Evolutionary conservation across 2,329 filamentous ascomycete genomes (phyloP), one percentile per base, ranked within the genome.

Genomic region (Fusarium sp.): DNA sequence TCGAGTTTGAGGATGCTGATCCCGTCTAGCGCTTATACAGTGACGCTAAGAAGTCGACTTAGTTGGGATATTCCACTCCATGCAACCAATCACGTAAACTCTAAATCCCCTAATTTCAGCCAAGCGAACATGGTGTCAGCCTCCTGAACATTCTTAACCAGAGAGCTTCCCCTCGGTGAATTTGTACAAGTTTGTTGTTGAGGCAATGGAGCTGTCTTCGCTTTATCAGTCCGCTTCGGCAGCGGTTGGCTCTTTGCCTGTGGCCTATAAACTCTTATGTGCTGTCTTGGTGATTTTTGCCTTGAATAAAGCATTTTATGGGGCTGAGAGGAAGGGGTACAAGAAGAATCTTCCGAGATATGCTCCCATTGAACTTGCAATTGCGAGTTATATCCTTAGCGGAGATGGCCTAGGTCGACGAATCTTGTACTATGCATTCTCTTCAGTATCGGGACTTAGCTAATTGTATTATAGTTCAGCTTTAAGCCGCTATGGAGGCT

Each of bases 401-500:
- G 58, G 65, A 18, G 57, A 74, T 41, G 71, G 68, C 3, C 22
- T 64, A 3, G 41, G 65, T 3, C 68, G 62, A 33, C 65, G 68
- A 36, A 57, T 74, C 33, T 74, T 61, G 68, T 74, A 47, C 52
- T 13, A 5, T 3, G 12, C 7, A 18, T 25, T 4, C 1, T 14
- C 14, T 12, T 6, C 18, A 25, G 14, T 6, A 22, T 9, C 10
- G 12, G 4, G 13, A 39, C 15, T 35, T n/a, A 4, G 20, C 50
- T 72, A 11, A 71, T 3, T 6, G 2, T 1, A 6, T 3, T 20
- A 20, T 9, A 72, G 71, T 20, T 72, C 65, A 8, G 36, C 39
- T 29, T 41, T 62, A 7, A 59, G 71, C 5, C 59, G 59, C 6
- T 70, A 64, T 35, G 53, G 62, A 13, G 72, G 74, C n/a, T 75